A percentile compares a stretch with the other conserved stretches of the same genome.
phyloP scores from a whole-genome alignment of 1,139 yeast genomes.

The Hyphopichia burtonii region DNA sequence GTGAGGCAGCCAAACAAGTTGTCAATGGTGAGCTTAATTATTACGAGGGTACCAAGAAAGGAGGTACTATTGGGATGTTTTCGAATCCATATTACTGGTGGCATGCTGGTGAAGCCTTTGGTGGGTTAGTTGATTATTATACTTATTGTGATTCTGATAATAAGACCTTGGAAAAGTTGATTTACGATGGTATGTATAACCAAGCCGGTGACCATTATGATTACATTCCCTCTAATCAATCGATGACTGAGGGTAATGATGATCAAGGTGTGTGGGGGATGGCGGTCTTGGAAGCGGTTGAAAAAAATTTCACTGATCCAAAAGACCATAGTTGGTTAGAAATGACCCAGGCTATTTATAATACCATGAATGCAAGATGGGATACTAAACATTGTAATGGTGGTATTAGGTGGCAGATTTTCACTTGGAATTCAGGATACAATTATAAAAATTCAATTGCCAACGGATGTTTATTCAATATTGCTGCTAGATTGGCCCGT shows the following conservation, averaged over 20 bases:
- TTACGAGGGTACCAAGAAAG: constrained; percentile 50
- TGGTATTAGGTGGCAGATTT: constrained; percentile 86
- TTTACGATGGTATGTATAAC: constrained; percentile 43
- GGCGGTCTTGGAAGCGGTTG: constrained; percentile 60
- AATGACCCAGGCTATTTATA: constrained; percentile 72
- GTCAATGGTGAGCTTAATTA: constrained; percentile 57
- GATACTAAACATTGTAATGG: constrained; percentile 64
- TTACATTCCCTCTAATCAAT: constrained; percentile 58
- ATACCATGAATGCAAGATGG: constrained; percentile 78
- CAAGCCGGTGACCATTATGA: constrained; percentile 55
- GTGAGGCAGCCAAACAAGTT: constrained; percentile 49
- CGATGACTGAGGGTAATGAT: constrained; percentile 68
- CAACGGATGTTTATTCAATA: constrained; percentile 73
- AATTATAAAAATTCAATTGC: constrained; percentile 78
- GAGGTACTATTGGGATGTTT: constrained; percentile 63
- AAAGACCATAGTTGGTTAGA: constrained; percentile 61
- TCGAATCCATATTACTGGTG: constrained; percentile 67
- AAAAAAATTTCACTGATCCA: constrained; percentile 56
- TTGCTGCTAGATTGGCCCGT: constrained; percentile 76
- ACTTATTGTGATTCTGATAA: constrained; percentile 47
- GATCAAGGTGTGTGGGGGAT: constrained; percentile 74
- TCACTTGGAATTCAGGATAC: constrained; percentile 73
- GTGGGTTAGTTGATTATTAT: constrained; percentile 56
- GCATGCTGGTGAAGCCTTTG: constrained; percentile 71
- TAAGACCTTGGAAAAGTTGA: constrained; percentile 33